A percentile compares a stretch with the other conserved stretches of the same genome.
These are phyloP conservation scores for Venturia effusa DNA, from an alignment of 2,329 filamentous ascomycete species.

Conservation along the genomic window DNA sequence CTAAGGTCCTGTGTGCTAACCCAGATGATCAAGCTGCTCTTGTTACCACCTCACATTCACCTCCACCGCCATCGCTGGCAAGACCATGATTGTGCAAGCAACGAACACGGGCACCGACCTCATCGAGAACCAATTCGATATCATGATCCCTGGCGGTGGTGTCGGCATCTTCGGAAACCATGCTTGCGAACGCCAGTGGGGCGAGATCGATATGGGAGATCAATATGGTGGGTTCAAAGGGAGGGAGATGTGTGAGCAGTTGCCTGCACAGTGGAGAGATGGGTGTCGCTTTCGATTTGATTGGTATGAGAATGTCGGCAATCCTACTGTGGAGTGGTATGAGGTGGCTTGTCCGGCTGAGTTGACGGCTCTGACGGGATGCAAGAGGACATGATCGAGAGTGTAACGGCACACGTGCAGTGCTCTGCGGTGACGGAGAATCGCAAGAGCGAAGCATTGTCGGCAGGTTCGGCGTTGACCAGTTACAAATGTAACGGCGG, in stretches of 20 bases:
- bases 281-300: not conserved
- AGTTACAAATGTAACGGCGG: too few relatives aligned
- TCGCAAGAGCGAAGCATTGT: too few relatives aligned
- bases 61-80: not conserved
- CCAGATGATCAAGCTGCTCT: not conserved
- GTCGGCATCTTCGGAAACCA: constrained; percentile 1
- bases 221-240: not conserved
- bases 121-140: constrained; percentile 4
- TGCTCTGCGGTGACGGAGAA: too few relatives aligned
- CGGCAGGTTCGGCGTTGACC: too few relatives aligned
- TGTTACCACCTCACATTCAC: constrained; percentile 3
- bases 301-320: constrained; percentile 1
- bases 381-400: not conserved
- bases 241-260: not conserved
- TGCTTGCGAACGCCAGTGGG: constrained; percentile 1
- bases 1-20: not conserved
- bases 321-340: not conserved
- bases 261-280: not conserved
- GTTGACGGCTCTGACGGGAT: not conserved
- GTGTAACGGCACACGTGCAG: too few relatives aligned
- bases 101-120: not conserved
- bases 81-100: constrained; percentile 4
- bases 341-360: not conserved
- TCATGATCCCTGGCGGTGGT: constrained; percentile 1
- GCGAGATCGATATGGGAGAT: not conserved